phyloP scores from a whole-genome alignment of 768 basidiomycete species.

The Tricholoma matsutake region DNA sequence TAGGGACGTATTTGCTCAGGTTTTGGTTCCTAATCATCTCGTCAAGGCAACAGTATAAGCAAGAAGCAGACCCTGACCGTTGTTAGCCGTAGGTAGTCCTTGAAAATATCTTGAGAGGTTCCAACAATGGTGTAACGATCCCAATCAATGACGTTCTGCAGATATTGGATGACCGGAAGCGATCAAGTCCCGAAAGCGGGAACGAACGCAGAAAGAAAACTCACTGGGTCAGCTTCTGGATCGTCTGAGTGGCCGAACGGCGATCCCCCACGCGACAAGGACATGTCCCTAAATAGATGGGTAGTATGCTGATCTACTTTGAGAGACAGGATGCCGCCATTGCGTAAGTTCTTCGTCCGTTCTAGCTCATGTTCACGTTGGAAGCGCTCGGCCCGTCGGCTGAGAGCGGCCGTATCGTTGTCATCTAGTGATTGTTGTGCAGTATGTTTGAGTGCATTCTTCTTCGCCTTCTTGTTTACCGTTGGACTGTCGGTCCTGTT shows the following conservation, averaged over 20 bases:
- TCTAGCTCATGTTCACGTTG: slow-evolving; percentile 88
- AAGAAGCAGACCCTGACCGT: slow-evolving; percentile 49
- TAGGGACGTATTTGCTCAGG: slow-evolving; percentile 93
- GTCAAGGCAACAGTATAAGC: neutral
- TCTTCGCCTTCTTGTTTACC: slow-evolving; percentile 58
- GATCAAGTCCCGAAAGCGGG: neutral
- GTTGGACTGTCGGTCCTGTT: slow-evolving; percentile 38
- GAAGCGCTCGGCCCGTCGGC: slow-evolving; percentile 83
- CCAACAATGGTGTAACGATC: slow-evolving; percentile 95
- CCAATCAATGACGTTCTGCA: slow-evolving; percentile 94
- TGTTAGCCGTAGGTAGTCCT: slow-evolving; percentile 93
- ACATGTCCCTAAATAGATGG: slow-evolving; percentile 49
- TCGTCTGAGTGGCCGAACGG: slow-evolving; percentile 55
- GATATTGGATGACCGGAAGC: neutral
- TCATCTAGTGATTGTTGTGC: slow-evolving; percentile 44
- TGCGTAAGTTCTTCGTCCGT: slow-evolving; percentile 52
- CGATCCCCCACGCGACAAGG: slow-evolving; percentile 48
- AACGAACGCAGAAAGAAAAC: slow-evolving; percentile 24
- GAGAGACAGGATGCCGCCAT: slow-evolving; percentile 31
- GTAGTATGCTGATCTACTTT: slow-evolving; percentile 47
- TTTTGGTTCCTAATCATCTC: slow-evolving; percentile 78
- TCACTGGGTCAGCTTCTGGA: slow-evolving; percentile 69
- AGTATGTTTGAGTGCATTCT: slow-evolving; percentile 47
- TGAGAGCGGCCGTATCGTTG: slow-evolving; percentile 66
- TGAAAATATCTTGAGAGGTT: slow-evolving; percentile 85